Conservation (phyloP, 2,329 filamentous ascomycete genomes). For the Diaporthe batatas region DNA sequence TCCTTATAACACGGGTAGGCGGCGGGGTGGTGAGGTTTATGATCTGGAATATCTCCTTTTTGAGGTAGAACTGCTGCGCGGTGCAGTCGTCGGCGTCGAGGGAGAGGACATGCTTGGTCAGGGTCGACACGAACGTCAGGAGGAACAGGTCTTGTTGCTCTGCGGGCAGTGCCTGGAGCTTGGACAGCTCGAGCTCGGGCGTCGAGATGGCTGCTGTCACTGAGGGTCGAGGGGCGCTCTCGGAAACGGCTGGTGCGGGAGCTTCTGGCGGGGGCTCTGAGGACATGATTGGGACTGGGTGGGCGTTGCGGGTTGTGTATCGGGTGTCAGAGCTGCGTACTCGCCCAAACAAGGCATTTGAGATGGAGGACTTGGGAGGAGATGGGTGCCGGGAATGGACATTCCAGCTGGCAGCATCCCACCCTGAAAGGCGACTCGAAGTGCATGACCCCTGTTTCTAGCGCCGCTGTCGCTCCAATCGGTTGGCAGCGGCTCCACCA, state of each 20-base stretch:
- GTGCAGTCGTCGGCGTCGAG: conserved; percentile 85
- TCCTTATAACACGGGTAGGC: conserved; percentile 89
- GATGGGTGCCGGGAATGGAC: conserved; percentile 12
- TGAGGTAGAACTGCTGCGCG: conserved; percentile 89
- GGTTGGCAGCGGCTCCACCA: conserved; percentile 40
- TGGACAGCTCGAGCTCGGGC: conserved; percentile 88
- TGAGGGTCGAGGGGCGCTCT: conserved; percentile 48
- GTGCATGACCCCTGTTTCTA: conserved; percentile 39
- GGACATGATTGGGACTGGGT: conserved; percentile 41
- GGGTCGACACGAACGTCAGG: conserved; percentile 85
- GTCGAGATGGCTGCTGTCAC: conserved; percentile 55
- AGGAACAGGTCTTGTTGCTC: conserved; percentile 98
- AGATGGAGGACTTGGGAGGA: conserved; percentile 16
- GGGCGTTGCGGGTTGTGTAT: not conserved
- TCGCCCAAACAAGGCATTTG: conserved; percentile 34
- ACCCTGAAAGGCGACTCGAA: conserved; percentile 33
- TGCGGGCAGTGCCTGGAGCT: conserved; percentile 88
- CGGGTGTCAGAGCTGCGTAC: conserved; percentile 32
- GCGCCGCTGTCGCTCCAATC: conserved; percentile 37
- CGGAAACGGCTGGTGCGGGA: conserved; percentile 47
- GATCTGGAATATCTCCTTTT: conserved; percentile 94
- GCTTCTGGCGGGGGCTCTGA: conserved; percentile 42
- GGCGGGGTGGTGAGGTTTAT: conserved; percentile 84
- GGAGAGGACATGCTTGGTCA: conserved; percentile 82
- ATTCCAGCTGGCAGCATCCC: conserved; percentile 42